Evolutionary conservation across 805 yeast species (phyloP), one percentile per base, ranked within the genome.

Genomic region (Lachancea lanzarotensis): DNA sequence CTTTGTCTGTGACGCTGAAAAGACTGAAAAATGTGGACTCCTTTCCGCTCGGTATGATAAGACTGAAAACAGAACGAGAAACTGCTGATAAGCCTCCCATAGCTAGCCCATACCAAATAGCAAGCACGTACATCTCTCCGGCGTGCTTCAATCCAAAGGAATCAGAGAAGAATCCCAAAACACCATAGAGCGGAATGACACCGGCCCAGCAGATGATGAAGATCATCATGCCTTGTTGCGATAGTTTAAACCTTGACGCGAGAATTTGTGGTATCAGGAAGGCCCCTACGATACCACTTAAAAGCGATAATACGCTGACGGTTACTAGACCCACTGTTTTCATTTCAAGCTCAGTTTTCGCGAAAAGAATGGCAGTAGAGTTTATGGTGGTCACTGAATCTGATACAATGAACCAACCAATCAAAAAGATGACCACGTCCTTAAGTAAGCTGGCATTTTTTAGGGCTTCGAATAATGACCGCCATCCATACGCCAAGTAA

Each of bases 351-450:
- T 84, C 83, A 0, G 85, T 76, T 42, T 80, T 79, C 2, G 93
- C 86, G 65, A 84, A 84, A 32, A 84, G 59, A 26, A 85, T 78
- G 0, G 93, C 91, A 0, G 93, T 81, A 0, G 89, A 80, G 59
- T 84, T 84, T 45, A 84, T 84, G 0, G 93, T 85, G 1, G 90
- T 82, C 10, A 82, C 66, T 0, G 88, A 80, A 56, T 85, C 95
- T 17, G 86, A 78, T 2, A 84, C 69, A 36, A 85, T 72, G 52
- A 84, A 84, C 95, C 95, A 84, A 1, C 86, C 89, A 0, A 76
- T 39, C 9, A 84, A 63, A 52, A 81, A 84, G 11, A 76, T 72
- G n/a, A 76, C 68, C 16, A 85, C 84, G 53, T 84, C 91, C 50
- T 70, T 72, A 54, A 84, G 63, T 40, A 75, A 63, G 1, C 76